Percentiles rank a stretch among this genome's conserved stretches.
phyloP scores from a whole-genome alignment of 202 grass and related monocot genomes.

The Hordeum pubiflorum region DNA sequence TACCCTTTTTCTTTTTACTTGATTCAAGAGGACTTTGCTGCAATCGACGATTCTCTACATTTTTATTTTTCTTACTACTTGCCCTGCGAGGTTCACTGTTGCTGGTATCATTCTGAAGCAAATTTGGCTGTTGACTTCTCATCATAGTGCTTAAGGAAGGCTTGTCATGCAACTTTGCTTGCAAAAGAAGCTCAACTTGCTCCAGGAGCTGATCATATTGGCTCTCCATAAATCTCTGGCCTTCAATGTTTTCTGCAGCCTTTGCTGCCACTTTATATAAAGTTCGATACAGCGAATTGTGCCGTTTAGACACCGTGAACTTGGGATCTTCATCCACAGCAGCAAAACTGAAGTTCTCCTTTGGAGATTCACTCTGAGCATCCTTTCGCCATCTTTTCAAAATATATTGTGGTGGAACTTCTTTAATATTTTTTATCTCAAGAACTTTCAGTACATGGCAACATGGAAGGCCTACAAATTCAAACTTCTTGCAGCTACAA shows the following conservation, averaged over 20 bases:
- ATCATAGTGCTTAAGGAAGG: slow-evolving; percentile 33
- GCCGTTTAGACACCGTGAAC: slow-evolving; percentile 53
- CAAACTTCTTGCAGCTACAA: slow-evolving; percentile 86
- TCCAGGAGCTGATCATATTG: slow-evolving; percentile 76
- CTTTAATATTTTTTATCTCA: slow-evolving; percentile 82
- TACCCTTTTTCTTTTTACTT: slow-evolving; percentile 61
- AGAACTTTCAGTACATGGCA: slow-evolving; percentile 75
- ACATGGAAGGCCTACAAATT: slow-evolving; percentile 61
- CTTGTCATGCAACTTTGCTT: slow-evolving; percentile 70
- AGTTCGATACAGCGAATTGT: slow-evolving; percentile 36
- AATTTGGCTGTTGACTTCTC: slow-evolving; percentile 46
- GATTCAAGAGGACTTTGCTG: slow-evolving; percentile 48
- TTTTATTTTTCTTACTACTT: slow-evolving; percentile 68
- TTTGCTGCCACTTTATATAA: slow-evolving; percentile 73
- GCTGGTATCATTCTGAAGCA: slow-evolving; percentile 43
- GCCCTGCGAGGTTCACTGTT: slow-evolving; percentile 48
- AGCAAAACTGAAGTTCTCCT: slow-evolving; percentile 43
- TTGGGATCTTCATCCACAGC: slow-evolving; percentile 50
- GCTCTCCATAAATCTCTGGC: slow-evolving; percentile 59
- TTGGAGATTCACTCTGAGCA: slow-evolving; percentile 54
- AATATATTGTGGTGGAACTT: slow-evolving; percentile 72
- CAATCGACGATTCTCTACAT: slow-evolving; percentile 30
- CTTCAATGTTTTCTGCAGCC: slow-evolving; percentile 59
- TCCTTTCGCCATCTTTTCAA: slow-evolving; percentile 87
- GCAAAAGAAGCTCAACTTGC: slow-evolving; percentile 76